These are phyloP conservation scores for Penicillium canescens DNA, from an alignment of 495 filamentous ascomycete species.

Conservation along the genomic window DNA sequence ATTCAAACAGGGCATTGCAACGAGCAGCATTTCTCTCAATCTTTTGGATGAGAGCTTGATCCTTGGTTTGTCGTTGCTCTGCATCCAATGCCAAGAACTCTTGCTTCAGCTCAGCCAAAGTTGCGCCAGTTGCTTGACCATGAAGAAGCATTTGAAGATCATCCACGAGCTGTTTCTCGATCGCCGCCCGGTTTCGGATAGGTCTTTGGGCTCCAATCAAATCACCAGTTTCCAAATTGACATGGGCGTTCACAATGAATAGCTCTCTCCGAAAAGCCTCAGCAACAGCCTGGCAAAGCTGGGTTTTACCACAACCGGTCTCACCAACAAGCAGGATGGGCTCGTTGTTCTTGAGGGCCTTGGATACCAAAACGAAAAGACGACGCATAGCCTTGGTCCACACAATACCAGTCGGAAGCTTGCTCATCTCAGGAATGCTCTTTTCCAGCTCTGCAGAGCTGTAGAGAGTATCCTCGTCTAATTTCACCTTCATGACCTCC, in stretches of 20 bases:
- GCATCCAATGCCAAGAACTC: slow-evolving; percentile 43
- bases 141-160: slow-evolving; percentile 57
- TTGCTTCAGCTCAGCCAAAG: slow-evolving; percentile 47
- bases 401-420: slow-evolving; percentile 61
- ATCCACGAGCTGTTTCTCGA: slow-evolving; percentile 62
- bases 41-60: slow-evolving; percentile 44
- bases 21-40: slow-evolving; percentile 63
- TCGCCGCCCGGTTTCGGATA: slow-evolving; percentile 74
- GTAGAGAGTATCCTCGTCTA: slow-evolving; percentile 76
- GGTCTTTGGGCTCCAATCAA: slow-evolving; percentile 94
- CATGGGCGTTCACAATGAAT: slow-evolving; percentile 93
- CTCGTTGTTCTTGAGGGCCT: slow-evolving; percentile 86
- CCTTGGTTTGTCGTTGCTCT: slow-evolving; percentile 43
- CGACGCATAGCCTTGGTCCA: slow-evolving; percentile 96
- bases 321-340: slow-evolving; percentile 93
- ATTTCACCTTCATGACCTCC: slow-evolving; percentile 82
- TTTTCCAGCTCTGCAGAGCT: slow-evolving; percentile 56
- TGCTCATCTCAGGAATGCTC: slow-evolving; percentile 39
- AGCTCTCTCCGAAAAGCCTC: slow-evolving; percentile 72
- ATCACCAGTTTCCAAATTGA: slow-evolving; percentile 96
- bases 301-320: slow-evolving; percentile 97
- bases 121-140: slow-evolving; percentile 25
- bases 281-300: slow-evolving; percentile 89
- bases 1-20: slow-evolving; percentile 87
- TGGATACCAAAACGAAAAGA: slow-evolving; percentile 79